Conservation (phyloP, 2,329 filamentous ascomycete genomes). For the Fusarium keratoplasticum region DNA sequence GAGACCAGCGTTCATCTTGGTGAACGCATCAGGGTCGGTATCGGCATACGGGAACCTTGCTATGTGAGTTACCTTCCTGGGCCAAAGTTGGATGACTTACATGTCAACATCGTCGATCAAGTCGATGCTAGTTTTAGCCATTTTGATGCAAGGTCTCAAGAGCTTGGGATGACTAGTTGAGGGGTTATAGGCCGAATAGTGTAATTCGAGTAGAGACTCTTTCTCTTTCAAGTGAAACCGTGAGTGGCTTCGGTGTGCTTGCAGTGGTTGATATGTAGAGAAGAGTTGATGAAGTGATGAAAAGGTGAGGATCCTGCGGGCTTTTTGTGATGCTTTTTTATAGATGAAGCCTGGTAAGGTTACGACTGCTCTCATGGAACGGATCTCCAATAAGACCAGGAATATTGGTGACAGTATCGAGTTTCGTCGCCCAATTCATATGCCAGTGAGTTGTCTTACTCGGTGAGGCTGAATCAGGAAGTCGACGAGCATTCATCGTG, state of each 20-base stretch:
- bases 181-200: not conserved
- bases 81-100: constrained; percentile 15
- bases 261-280: not conserved
- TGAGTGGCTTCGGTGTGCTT: not conserved
- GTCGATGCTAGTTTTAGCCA: constrained; percentile 43
- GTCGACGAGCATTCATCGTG: not conserved
- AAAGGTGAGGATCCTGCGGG: constrained; percentile 2
- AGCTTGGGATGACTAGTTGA: too few species aligned
- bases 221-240: not conserved
- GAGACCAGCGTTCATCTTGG: constrained; percentile 68
- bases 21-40: constrained; percentile 68
- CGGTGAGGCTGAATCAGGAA: constrained; percentile 15
- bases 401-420: not conserved
- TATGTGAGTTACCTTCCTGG: not conserved
- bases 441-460: not conserved
- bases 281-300: not conserved
- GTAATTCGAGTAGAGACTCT: not conserved
- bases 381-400: not conserved
- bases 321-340: constrained; percentile 11
- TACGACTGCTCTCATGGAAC: not conserved
- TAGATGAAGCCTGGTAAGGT: not conserved
- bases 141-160: constrained; percentile 2
- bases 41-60: constrained; percentile 82
- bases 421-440: not conserved
- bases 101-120: constrained; percentile 42